Evolutionary conservation across 352 stramenopile species (phyloP).

Genomic region (Phytophthora pisi): DNA sequence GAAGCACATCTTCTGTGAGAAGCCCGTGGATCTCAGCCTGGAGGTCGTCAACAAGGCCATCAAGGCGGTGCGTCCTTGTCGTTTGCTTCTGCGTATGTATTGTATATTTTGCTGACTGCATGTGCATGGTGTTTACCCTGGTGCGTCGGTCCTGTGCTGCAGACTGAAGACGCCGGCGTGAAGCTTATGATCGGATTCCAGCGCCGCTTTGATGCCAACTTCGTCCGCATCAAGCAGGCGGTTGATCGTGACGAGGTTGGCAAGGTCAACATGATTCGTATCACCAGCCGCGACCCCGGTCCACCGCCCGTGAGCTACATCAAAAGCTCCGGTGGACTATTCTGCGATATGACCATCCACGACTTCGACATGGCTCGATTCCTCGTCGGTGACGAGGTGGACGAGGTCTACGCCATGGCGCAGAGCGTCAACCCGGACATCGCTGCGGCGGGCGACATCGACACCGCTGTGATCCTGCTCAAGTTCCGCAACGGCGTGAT

Average conservation of each 20-base stretch:
- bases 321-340: constrained; percentile 88
- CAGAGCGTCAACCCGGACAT: constrained; percentile 60
- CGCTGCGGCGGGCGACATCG: constrained; percentile 85
- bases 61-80: constrained; percentile 35
- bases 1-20: constrained; percentile 97
- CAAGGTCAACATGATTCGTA: constrained; percentile 85
- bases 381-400: constrained; percentile 84
- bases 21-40: constrained; percentile 94
- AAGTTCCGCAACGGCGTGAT: constrained; percentile 91
- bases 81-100: not conserved
- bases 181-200: constrained; percentile 97
- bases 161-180: constrained; percentile 60
- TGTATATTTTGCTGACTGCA: not conserved
- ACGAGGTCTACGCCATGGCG: constrained; percentile 76
- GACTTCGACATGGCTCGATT: constrained; percentile 96
- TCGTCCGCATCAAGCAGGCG: constrained; percentile 84
- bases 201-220: constrained; percentile 95
- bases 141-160: not conserved
- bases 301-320: constrained; percentile 56
- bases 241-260: constrained; percentile 90
- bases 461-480: constrained; percentile 92
- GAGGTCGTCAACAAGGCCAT: constrained; percentile 62
- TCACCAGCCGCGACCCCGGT: constrained; percentile 65
- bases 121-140: not conserved
- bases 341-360: constrained; percentile 96